Base-by-base conservation (phyloP, 164 flowering plant species). In the Piper betle region DNA sequence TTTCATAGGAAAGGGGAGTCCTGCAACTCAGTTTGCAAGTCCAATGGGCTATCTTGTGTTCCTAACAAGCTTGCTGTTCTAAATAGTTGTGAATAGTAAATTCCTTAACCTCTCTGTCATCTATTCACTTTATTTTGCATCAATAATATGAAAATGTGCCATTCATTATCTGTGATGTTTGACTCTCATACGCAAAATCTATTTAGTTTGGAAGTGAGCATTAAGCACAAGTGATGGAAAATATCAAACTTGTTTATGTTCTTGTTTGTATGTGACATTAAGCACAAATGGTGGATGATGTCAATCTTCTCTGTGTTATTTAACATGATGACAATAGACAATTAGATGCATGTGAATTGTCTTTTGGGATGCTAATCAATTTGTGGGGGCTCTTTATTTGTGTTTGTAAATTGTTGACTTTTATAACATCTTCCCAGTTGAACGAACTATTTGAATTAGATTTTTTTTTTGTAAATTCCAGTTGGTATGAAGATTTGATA, bases 31-130 rank as follows among this genome's bases (percentile, higher is more conserved):
- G n/a, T n/a, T n/a, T n/a, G n/a, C n/a, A n/a, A n/a, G n/a, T n/a
- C n/a, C n/a, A n/a, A n/a, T n/a, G n/a, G n/a, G n/a, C n/a, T n/a
- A n/a, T n/a, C n/a, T n/a, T n/a, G n/a, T n/a, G n/a, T 93, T 11
- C 81, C 78, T 33, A 85, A 69, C 82, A 93, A 90, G 79, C 85
- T 93, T 57, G 61, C 66, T 64, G 75, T 82, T 58, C 90, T 93
- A 52, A 93, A 85, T 74, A 85, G 84, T 53, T 93, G 99, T 78
- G 94, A 85, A 71, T 68, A 82, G 98, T 92, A 78, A 82, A 92
- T 55, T 37, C 59, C 43, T 65, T 54, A 40, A 19, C 48, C 42
- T 61, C 12, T 61, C 12, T n/a, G n/a, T n/a, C n/a, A n/a, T 7
- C 46, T 17, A n/a, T n/a, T n/a, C n/a, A n/a, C n/a, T n/a, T n/a